Conservation (phyloP, 2,329 filamentous ascomycete species). For the Fusarium verrucosum region DNA sequence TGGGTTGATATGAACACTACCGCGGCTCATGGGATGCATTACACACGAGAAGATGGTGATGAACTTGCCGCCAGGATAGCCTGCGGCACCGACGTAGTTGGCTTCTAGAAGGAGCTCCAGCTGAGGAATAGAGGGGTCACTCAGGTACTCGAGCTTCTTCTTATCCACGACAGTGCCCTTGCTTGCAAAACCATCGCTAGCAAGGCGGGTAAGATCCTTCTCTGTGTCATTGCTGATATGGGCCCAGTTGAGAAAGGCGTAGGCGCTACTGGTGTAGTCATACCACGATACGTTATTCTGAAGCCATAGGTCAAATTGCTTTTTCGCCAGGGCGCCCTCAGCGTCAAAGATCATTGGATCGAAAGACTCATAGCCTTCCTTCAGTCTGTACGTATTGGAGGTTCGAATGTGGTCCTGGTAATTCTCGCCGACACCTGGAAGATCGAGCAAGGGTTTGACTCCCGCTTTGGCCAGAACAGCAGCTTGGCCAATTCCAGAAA, state of each 20-base stretch:
- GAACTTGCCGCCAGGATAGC: neutral
- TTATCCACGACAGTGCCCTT: neutral
- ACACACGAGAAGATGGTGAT: neutral
- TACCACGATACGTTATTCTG: slow-evolving; percentile 3
- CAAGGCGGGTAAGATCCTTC: neutral
- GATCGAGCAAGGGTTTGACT: neutral
- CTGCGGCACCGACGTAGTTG: slow-evolving; percentile 1
- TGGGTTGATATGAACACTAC: neutral
- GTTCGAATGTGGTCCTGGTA: slow-evolving; percentile 5
- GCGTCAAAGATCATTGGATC: neutral
- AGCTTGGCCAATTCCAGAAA: neutral
- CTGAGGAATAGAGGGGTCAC: neutral
- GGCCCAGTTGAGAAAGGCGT: slow-evolving; percentile 6
- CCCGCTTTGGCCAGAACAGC: neutral
- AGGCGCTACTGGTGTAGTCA: slow-evolving; percentile 5
- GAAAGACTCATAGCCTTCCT: neutral
- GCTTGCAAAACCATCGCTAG: neutral
- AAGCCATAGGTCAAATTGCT: slow-evolving; percentile 5
- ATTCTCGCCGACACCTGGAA: neutral
- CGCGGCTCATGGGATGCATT: slow-evolving; percentile 8
- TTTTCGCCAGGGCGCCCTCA: neutral
- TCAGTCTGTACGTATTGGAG: neutral
- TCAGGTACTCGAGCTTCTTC: neutral
- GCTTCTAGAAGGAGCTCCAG: slow-evolving; percentile 3
- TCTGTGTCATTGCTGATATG: neutral